These are phyloP conservation scores for Globisporangium iwayamae DNA, from an alignment of 352 stramenopile species.

Conservation along the genomic window DNA sequence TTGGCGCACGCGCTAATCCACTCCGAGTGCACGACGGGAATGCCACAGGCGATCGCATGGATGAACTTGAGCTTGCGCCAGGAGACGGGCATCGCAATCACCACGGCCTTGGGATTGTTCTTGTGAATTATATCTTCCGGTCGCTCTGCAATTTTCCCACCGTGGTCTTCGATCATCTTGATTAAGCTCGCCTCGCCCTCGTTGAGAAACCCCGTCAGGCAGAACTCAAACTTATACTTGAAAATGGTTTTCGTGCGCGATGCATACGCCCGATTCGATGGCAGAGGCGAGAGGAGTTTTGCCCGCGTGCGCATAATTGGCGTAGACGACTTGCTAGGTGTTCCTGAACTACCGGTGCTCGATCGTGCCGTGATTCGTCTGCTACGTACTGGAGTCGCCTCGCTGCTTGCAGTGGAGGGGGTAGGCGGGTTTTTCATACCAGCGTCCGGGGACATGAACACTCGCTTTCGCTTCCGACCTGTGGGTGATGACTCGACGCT, in stretches of 20 bases:
- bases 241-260: conserved; percentile 61
- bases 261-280: conserved; percentile 38
- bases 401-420: background rate
- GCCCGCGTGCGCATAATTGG: conserved; percentile 48
- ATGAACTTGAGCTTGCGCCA: conserved; percentile 84
- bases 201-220: conserved; percentile 63
- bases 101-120: conserved; percentile 49
- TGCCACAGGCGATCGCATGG: conserved; percentile 72
- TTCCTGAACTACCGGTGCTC: background rate
- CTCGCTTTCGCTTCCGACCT: conserved; percentile 25
- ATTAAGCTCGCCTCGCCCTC: conserved; percentile 44
- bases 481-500: conserved; percentile 18
- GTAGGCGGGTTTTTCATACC: conserved; percentile 5
- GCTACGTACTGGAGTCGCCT: background rate
- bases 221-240: conserved; percentile 76
- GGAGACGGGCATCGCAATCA: conserved; percentile 70
- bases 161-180: conserved; percentile 63
- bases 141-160: conserved; percentile 47
- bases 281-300: conserved; percentile 43
- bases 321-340: conserved; percentile 33
- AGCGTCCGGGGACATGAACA: conserved; percentile 28
- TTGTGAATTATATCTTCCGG: conserved; percentile 48
- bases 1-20: conserved; percentile 73
- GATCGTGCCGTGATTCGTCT: background rate
- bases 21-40: conserved; percentile 77